Evolutionary conservation across 2,329 filamentous ascomycete genomes (phyloP).

Genomic region (Neonectria sp.): DNA sequence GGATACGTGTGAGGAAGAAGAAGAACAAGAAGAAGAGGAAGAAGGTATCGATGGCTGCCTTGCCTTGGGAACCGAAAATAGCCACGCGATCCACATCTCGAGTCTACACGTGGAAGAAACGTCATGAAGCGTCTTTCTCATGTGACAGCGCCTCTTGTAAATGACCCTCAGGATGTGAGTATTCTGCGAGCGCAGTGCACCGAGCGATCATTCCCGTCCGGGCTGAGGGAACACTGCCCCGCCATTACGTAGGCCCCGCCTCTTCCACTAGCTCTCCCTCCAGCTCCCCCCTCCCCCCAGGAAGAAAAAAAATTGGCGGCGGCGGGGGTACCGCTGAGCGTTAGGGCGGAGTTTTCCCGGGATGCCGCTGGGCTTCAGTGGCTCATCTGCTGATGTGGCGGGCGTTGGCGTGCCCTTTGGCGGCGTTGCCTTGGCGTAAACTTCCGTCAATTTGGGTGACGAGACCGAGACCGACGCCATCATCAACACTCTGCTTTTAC

Average conservation of each 20-base stretch:
- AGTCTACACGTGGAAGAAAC: not conserved
- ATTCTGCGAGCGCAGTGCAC: not conserved
- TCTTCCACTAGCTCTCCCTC: slow-evolving; percentile 4
- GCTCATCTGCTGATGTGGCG: slow-evolving; percentile 26
- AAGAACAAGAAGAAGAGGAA: not conserved
- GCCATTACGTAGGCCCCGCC: slow-evolving; percentile 54
- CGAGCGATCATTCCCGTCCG: not conserved
- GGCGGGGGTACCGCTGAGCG: slow-evolving; percentile 7
- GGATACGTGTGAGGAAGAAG: not conserved
- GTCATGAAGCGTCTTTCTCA: slow-evolving; percentile 9
- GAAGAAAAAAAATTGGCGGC: slow-evolving; percentile 23
- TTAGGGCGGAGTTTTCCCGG: not conserved
- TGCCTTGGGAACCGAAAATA: not conserved
- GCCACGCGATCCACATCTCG: not conserved
- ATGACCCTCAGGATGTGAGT: not conserved
- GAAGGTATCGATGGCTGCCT: not conserved
- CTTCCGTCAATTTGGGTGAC: slow-evolving; percentile 14
- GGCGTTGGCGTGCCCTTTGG: not conserved
- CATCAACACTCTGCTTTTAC: slow-evolving; percentile 40
- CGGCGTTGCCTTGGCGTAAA: slow-evolving; percentile 6
- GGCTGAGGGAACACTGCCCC: slow-evolving; percentile 48
- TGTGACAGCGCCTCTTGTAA: slow-evolving; percentile 5
- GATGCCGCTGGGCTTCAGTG: slow-evolving; percentile 24
- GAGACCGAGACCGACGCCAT: slow-evolving; percentile 42
- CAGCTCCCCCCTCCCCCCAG: not conserved